Conservation (phyloP, 2,329 filamentous ascomycete species). For the Xylaria polymorpha region DNA sequence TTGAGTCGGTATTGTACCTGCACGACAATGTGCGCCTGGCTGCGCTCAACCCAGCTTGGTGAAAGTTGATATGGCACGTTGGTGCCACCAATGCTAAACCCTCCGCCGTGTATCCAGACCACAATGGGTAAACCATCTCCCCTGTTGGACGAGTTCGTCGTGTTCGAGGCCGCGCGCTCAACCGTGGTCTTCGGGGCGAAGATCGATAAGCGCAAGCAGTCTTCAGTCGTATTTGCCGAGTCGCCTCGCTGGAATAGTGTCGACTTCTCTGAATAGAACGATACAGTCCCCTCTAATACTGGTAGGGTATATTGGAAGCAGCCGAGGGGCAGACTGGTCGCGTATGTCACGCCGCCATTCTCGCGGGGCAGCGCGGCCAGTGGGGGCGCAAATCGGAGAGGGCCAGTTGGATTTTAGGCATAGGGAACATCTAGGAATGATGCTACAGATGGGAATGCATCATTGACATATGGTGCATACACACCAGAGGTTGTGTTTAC, state of each 20-base stretch:
- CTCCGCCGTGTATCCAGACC: conserved; percentile 38
- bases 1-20: conserved; percentile 45
- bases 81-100: conserved; percentile 25
- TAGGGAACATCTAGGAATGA: conserved; percentile 39
- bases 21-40: conserved; percentile 40
- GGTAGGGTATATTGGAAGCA: conserved; percentile 27
- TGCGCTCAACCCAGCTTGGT: conserved; percentile 36
- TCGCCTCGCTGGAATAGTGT: conserved; percentile 25
- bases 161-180: background rate
- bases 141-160: background rate
- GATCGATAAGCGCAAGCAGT: conserved; percentile 38
- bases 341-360: conserved; percentile 13
- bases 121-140: conserved; percentile 33
- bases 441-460: conserved; percentile 25
- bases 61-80: conserved; percentile 38
- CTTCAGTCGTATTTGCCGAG: conserved; percentile 31
- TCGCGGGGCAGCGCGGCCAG: conserved; percentile 11
- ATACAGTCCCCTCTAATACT: conserved; percentile 5
- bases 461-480: conserved; percentile 15
- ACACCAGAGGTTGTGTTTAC: conserved; percentile 28
- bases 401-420: conserved; percentile 35
- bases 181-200: conserved; percentile 30
- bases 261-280: conserved; percentile 8
- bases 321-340: conserved; percentile 20
- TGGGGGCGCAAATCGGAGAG: conserved; percentile 35